A percentile compares a stretch with the other conserved stretches of the same genome.
phyloP scores from a whole-genome alignment of 2,329 filamentous ascomycete genomes.

The Diaporthe sp. region DNA sequence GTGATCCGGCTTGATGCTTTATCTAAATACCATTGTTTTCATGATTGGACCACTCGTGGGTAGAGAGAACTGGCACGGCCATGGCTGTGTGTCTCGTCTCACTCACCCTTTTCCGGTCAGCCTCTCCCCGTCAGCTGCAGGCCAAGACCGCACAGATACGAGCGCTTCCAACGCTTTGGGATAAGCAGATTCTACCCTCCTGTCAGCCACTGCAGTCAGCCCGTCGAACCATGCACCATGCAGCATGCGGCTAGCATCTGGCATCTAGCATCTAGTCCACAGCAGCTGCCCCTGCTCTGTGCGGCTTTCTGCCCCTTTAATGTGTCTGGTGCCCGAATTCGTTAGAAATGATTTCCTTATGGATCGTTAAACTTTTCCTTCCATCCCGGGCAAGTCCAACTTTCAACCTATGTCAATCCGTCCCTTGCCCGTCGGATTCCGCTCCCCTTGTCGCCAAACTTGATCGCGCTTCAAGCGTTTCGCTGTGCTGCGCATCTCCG shows the following conservation, averaged over 20 bases:
- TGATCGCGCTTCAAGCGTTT: background rate
- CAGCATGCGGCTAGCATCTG: constrained; percentile 17
- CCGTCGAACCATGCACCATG: constrained; percentile 21
- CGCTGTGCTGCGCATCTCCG: background rate
- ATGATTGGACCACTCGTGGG: background rate
- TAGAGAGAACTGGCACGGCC: background rate
- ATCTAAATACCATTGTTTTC: background rate
- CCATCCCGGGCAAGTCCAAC: background rate
- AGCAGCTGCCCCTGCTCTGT: constrained; percentile 9
- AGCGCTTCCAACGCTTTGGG: constrained; percentile 20
- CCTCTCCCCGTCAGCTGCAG: background rate
- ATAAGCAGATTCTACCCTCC: constrained; percentile 2
- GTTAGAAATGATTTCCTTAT: background rate
- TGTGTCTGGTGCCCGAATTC: constrained; percentile 7
- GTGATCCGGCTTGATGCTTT: background rate
- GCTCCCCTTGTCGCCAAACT: background rate
- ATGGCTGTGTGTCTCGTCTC: background rate
- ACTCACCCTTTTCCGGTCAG: background rate
- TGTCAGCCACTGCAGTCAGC: background rate
- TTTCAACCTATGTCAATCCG: background rate
- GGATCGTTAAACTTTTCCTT: background rate
- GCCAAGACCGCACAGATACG: constrained; percentile 30
- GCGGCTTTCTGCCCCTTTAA: constrained; percentile 5
- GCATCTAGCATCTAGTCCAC: constrained; percentile 15
- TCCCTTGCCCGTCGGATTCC: background rate